Evolutionary conservation across 1,139 yeast genomes (phyloP), one percentile per base, ranked within the genome.

Genomic region (Candida gigantensis): DNA sequence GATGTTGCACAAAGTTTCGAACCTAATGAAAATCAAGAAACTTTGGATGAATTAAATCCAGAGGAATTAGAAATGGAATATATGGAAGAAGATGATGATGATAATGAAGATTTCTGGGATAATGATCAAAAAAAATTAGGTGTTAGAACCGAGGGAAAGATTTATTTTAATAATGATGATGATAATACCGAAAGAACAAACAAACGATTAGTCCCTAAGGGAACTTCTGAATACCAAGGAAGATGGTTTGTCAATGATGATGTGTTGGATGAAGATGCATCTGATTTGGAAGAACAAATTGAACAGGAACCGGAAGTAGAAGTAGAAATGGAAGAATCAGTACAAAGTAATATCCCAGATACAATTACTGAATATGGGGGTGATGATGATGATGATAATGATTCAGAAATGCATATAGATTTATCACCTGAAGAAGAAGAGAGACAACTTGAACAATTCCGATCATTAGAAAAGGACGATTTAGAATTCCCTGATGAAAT

Each of bases 401-500:
- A 66, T 34, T 62, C 75, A 24, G 92, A 82, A 43, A 72, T 74
- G 72, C 84, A 81, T 56, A 77, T 81, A 37, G 96, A 88, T 34
- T 67, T 88, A 37, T 68, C 85, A 2, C 81, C 84, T 13, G 96
- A 86, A 49, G 96, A 89, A 52, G 97, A 89, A 60, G 80, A 78
- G 45, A 74, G 80, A 49, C 97, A 89, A 59, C 68, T 89, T 45
- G 67, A 74, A 39, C 79, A 74, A 50, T 88, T 72, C 62, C 78
- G 95, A 53, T 71, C 73, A 29, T 62, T 78, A 41, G 96, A 83
- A 45, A 76, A 76, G 43, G 97, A 89, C 35, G 97, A 92, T 56
- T 73, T 81, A 30, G 96, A 92, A 51, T 92, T 89, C 68, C 97
- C 98, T 0, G 99, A 94, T 62, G 98, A 94, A 62, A 65, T 90